Conservation (phyloP, 2,329 filamentous ascomycete genomes). For the Ceratocystis ficicola region DNA sequence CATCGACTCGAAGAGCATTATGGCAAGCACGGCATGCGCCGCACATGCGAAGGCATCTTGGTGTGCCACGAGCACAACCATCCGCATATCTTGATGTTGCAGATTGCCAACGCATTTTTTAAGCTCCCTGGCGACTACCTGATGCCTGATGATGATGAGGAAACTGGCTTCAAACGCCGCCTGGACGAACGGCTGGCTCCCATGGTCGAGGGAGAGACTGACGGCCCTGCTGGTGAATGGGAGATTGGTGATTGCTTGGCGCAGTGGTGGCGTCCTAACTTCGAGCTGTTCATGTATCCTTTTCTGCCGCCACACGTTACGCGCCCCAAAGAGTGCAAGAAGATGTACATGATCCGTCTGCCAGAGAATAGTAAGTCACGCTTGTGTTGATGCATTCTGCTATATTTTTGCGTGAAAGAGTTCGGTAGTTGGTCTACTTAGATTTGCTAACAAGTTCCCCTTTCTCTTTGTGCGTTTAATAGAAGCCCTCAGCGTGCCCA, state of each 20-base stretch:
- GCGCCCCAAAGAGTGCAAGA: constrained; percentile 96
- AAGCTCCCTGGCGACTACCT: constrained; percentile 97
- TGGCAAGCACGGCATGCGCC: constrained; percentile 80
- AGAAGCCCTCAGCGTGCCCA: constrained; percentile 93
- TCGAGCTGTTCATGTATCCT: constrained; percentile 99
- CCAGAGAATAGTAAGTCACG: constrained; percentile 68
- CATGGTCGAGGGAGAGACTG: constrained; percentile 71
- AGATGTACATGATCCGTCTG: constrained; percentile 92
- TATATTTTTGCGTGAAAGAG: background rate
- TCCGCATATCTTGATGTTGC: constrained; percentile 95
- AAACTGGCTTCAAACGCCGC: constrained; percentile 85
- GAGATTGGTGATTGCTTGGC: constrained; percentile 87
- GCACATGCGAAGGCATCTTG: constrained; percentile 91
- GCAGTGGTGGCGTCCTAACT: constrained; percentile 98
- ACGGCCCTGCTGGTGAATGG: constrained; percentile 71
- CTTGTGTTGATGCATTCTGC: background rate
- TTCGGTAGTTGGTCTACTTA: background rate
- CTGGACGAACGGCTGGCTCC: constrained; percentile 90
- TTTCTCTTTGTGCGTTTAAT: constrained; percentile 17
- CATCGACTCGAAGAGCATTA: constrained; percentile 96
- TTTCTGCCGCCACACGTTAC: constrained; percentile 95
- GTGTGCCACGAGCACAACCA: constrained; percentile 99
- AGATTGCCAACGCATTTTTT: constrained; percentile 99
- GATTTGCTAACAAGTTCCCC: constrained; percentile 24
- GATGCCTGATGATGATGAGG: constrained; percentile 75